A percentile compares a stretch with the other conserved stretches of the same genome.
These are phyloP conservation scores for Aspergillus quadricinctus DNA, from an alignment of 2,329 filamentous ascomycete genomes.

Conservation along the genomic window DNA sequence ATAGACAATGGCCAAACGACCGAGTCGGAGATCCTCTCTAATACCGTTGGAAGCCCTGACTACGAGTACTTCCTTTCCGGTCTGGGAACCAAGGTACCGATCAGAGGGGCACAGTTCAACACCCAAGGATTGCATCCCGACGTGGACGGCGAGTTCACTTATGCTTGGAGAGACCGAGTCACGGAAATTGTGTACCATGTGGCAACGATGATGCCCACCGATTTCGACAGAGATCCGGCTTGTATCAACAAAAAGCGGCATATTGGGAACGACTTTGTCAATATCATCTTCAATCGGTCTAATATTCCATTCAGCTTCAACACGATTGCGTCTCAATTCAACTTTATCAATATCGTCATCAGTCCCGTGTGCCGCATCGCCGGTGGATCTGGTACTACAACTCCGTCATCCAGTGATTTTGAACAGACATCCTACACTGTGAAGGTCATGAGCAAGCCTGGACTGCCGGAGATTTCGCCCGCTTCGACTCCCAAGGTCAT, in stretches of 20 bases:
- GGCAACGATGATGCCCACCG: constrained; percentile 94
- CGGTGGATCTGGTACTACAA: constrained; percentile 34
- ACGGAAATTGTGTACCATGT: constrained; percentile 96
- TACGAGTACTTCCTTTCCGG: constrained; percentile 81
- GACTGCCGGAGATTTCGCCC: constrained; percentile 87
- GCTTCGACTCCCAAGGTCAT: constrained; percentile 87
- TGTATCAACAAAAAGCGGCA: constrained; percentile 87
- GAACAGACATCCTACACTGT: constrained; percentile 72
- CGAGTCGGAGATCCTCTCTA: constrained; percentile 80
- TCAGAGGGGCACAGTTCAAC: constrained; percentile 84
- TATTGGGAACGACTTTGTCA: constrained; percentile 96
- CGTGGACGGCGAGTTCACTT: constrained; percentile 79
- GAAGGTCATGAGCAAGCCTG: constrained; percentile 79
- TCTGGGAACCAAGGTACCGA: constrained; percentile 73
- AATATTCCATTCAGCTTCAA: constrained; percentile 84
- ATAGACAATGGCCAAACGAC: constrained; percentile 79
- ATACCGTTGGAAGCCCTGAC: constrained; percentile 78
- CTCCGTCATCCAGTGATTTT: constrained; percentile 26
- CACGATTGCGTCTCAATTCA: constrained; percentile 91
- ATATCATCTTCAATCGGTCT: constrained; percentile 96
- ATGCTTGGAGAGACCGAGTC: constrained; percentile 91
- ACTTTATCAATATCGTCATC: constrained; percentile 95
- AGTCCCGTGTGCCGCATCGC: constrained; percentile 61
- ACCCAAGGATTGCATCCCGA: constrained; percentile 86
- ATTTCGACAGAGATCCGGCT: constrained; percentile 68